A percentile compares a stretch with the other conserved stretches of the same genome.
Conservation (phyloP, 2,329 filamentous ascomycete genomes). For the Verticillium isaacii region DNA sequence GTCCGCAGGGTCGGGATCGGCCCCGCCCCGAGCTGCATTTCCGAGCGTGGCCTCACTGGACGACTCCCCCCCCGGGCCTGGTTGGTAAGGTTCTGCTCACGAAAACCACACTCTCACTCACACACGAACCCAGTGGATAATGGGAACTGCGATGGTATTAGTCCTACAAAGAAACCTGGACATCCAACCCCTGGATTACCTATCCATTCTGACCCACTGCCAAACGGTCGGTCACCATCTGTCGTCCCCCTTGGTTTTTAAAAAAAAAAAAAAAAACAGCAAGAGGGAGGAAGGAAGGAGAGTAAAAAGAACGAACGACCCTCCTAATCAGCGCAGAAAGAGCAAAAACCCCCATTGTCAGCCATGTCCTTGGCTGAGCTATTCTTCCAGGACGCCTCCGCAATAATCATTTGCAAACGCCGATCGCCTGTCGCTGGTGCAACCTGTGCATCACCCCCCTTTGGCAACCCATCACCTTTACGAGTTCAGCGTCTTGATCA, state of each 20-base stretch:
- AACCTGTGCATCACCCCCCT: not conserved
- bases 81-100: not conserved
- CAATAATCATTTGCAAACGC: conserved; percentile 6
- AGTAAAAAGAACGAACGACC: conserved; percentile 3
- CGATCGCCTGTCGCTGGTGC: conserved; percentile 10
- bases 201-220: not conserved
- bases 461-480: conserved; percentile 20
- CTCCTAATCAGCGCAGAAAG: not conserved
- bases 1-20: too few relatives aligned
- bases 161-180: not conserved
- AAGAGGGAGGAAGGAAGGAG: conserved; percentile 7
- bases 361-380: conserved; percentile 5
- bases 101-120: not conserved
- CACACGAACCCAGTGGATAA: not conserved
- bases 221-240: not conserved
- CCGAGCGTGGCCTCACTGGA: too few relatives aligned
- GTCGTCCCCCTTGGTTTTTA: not conserved
- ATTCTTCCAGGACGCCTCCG: conserved; percentile 2
- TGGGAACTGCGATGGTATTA: not conserved
- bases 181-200: conserved; percentile 5
- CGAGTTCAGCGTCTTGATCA: conserved; percentile 62
- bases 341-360: not conserved
- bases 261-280: conserved; percentile 1
- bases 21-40: too few relatives aligned
- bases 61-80: too few relatives aligned